Percentiles rank a stretch among this genome's conserved stretches.
These are phyloP conservation scores for Xylariaceae sp. DNA, from an alignment of 2,329 filamentous ascomycete genomes.

Conservation along the genomic window DNA sequence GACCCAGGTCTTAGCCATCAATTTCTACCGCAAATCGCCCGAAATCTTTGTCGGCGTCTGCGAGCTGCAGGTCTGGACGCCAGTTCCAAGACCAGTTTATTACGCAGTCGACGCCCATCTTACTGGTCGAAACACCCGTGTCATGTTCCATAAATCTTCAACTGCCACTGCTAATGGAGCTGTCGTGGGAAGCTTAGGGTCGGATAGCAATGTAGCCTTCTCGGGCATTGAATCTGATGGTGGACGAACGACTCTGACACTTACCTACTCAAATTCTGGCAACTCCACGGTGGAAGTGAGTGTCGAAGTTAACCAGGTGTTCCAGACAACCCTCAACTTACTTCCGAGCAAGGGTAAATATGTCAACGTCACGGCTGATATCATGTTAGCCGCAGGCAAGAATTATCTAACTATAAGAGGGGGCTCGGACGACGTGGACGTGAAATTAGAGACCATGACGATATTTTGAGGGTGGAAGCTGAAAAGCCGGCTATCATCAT, in stretches of 20 bases:
- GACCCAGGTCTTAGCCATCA: slow-evolving; percentile 37
- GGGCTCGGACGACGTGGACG: slow-evolving; percentile 22
- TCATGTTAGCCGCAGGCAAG: slow-evolving; percentile 31
- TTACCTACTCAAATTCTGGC: slow-evolving; percentile 32
- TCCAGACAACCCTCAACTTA: slow-evolving; percentile 17
- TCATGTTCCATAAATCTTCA: slow-evolving; percentile 30
- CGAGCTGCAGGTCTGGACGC: slow-evolving; percentile 39
- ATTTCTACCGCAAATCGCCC: slow-evolving; percentile 30
- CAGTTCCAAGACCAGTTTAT: slow-evolving; percentile 24
- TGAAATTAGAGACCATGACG: slow-evolving; percentile 31
- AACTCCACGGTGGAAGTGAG: slow-evolving; percentile 15
- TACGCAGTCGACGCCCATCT: slow-evolving; percentile 36
- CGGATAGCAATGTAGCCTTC: slow-evolving; percentile 34
- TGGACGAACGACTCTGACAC: slow-evolving; percentile 6
- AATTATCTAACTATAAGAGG: slow-evolving; percentile 33
- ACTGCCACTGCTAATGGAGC: slow-evolving; percentile 29
- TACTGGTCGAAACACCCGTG: slow-evolving; percentile 27
- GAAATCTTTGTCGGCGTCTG: slow-evolving; percentile 36
- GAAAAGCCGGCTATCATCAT: not conserved
- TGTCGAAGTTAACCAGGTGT: slow-evolving; percentile 33
- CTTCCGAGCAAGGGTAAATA: slow-evolving; percentile 26
- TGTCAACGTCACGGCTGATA: slow-evolving; percentile 7
- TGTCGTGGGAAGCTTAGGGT: slow-evolving; percentile 28
- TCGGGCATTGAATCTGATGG: slow-evolving; percentile 32
- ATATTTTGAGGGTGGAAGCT: slow-evolving; percentile 4